Base-by-base conservation (phyloP, 169 alveolate species). In the Eimeria acervulina region DNA sequence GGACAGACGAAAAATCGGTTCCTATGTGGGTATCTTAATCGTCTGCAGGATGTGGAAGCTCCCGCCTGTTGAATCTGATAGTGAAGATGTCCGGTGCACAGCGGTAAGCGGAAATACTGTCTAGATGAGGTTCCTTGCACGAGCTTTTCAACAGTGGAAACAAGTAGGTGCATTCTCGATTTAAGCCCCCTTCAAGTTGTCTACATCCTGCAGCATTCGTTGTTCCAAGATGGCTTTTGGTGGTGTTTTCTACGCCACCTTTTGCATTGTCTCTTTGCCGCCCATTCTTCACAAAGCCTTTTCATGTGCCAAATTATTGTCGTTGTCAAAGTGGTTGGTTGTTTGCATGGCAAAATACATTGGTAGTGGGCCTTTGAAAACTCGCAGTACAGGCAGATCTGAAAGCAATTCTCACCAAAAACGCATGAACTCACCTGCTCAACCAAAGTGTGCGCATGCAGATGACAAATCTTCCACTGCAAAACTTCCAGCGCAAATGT, bases 1-100 rank as follows among this genome's bases (percentile, higher is more conserved):
- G 28, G 23, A 12, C 28, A 31, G 42, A 68, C 23, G 4, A 31
- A 68, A 36, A 2, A 13, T 12, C 47, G 17, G 80, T 33, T 13
- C 12, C 47, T n/a, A 0, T 13, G 0, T 33, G 28, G 47, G 2
- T 47, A 33, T 68, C n/a, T 31, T 31, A 23, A 40, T 38, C 26
- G 63, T 40, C 40, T 76, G 87, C 80, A 85, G 93, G 61, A 85
- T 85, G 23, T 85, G 93, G 93, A 85, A 85, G 59, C 93, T 85
- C 40, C 93, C 93, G 42, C 51, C 59, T 36, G 19, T 68, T 55
- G 93, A 26, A 52, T 52, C 80, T 8, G 93, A 85, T 7, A 55
- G 80, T 55, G 93, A 85, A 59, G 93, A 85, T 59, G 42, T 85
- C 44, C 93, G 93, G 44, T 85, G 93, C 78, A 55, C 78, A 36